Percentiles rank a stretch among this genome's conserved stretches.
These are phyloP conservation scores for Choricystis sp. DNA, from an alignment of 139 green algal genomes.

Conservation along the genomic window DNA sequence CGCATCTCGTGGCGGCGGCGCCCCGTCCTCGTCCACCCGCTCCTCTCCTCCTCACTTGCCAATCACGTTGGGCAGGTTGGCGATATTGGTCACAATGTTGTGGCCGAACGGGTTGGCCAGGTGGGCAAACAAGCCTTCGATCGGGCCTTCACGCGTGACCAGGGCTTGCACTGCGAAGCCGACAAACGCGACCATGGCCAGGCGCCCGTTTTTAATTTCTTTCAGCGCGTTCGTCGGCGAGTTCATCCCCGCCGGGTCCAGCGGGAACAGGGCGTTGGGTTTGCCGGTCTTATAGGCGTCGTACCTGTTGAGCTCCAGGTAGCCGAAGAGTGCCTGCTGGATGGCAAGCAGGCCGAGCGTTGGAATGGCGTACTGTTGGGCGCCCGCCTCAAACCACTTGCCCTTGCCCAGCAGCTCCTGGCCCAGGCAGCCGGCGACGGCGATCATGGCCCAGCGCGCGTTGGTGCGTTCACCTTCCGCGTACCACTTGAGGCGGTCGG, in stretches of 20 bases:
- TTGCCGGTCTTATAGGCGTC: slow-evolving; percentile 14
- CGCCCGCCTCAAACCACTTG: slow-evolving; percentile 15
- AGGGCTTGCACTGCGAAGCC: slow-evolving; percentile 44
- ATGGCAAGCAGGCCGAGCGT: slow-evolving; percentile 45
- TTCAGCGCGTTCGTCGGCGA: slow-evolving; percentile 18
- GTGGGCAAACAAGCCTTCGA: slow-evolving; percentile 40
- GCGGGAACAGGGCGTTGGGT: slow-evolving; percentile 29
- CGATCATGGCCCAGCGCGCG: slow-evolving; percentile 75
- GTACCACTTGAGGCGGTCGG: slow-evolving; percentile 30
- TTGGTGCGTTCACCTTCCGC: slow-evolving; percentile 76
- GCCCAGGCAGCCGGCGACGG: slow-evolving; percentile 59
- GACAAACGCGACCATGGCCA: slow-evolving; percentile 55
- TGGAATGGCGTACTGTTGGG: slow-evolving; percentile 37
- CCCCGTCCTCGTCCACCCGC: no score
- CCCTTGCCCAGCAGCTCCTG: slow-evolving; percentile 16
- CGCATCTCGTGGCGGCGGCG: no score
- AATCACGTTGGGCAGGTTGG: slow-evolving; percentile 32
- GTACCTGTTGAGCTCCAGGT: slow-evolving; percentile 77
- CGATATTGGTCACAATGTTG: slow-evolving; percentile 49
- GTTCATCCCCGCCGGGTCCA: slow-evolving; percentile 29
- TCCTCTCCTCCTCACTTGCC: slow-evolving; percentile 18
- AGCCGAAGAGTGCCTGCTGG: slow-evolving; percentile 53
- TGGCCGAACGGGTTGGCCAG: slow-evolving; percentile 44
- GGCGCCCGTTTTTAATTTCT: slow-evolving; percentile 42
- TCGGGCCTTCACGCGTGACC: slow-evolving; percentile 35